Conservation (phyloP, 805 yeast genomes). For the Candida patagonica region DNA sequence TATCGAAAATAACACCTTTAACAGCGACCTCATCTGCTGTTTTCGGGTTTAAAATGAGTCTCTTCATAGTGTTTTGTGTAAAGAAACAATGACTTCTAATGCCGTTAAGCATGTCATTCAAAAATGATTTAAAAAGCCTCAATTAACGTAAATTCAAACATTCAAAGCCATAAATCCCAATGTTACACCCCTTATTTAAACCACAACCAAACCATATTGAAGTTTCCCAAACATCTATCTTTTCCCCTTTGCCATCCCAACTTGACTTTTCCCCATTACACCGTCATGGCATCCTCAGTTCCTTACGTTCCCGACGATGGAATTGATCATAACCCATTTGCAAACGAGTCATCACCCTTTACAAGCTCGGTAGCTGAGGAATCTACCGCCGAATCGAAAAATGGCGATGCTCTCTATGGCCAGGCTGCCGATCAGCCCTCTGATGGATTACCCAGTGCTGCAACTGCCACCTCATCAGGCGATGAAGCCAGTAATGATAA, state of each 20-base stretch:
- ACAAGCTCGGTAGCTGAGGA: not conserved
- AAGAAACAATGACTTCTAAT: no score
- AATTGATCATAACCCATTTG: constrained; percentile 47
- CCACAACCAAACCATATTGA: no score
- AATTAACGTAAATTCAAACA: no score
- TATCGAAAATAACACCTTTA: constrained; percentile 58
- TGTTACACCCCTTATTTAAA: no score
- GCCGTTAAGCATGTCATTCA: no score
- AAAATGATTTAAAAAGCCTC: no score
- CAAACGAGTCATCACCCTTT: constrained; percentile 32
- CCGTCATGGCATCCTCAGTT: constrained; percentile 33
- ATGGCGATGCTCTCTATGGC: not conserved
- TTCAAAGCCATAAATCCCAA: no score
- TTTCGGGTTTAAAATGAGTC: constrained; percentile 13
- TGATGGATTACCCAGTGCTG: not conserved
- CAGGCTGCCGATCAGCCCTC: not conserved
- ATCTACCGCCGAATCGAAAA: not conserved
- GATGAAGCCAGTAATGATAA: not conserved
- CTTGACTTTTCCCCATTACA: not conserved
- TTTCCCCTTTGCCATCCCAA: not conserved
- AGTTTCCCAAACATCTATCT: no score
- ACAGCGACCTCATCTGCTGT: constrained; percentile 26
- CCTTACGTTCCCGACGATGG: constrained; percentile 34
- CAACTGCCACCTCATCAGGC: not conserved
- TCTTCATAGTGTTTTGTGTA: no score